phyloP scores from a whole-genome alignment of 2,329 filamentous ascomycete species.

The Diplodia corticola region DNA sequence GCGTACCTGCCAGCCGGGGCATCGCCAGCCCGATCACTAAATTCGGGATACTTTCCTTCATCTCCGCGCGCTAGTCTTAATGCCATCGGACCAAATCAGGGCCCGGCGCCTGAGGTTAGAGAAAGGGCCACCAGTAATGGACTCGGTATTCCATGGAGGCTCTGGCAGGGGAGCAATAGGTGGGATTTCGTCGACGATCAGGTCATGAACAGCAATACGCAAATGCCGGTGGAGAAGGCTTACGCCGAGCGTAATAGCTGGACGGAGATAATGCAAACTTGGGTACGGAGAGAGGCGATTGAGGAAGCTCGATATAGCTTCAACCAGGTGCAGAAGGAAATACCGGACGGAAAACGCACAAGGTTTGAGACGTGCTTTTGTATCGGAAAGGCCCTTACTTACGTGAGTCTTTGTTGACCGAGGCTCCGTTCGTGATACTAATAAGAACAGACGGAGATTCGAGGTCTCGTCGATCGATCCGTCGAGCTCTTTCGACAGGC shows the following conservation, averaged over 20 bases:
- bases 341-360: conserved; percentile 33
- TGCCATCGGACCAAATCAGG: conserved; percentile 27
- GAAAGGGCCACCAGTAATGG: conserved; percentile 37
- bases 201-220: conserved; percentile 34
- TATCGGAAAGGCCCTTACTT: conserved; percentile 37
- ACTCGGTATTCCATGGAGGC: conserved; percentile 40
- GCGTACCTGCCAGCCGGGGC: conserved; percentile 26
- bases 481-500: conserved; percentile 39
- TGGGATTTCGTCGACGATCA: conserved; percentile 40
- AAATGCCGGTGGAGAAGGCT: conserved; percentile 31
- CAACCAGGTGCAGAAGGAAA: conserved; percentile 37
- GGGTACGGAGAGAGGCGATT: conserved; percentile 43
- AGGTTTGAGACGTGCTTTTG: conserved; percentile 38
- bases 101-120: conserved; percentile 15
- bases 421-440: neutral
- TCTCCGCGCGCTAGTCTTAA: conserved; percentile 33
- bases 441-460: conserved; percentile 31
- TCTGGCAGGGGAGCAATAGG: conserved; percentile 35
- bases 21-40: conserved; percentile 14
- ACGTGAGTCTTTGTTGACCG: conserved; percentile 25
- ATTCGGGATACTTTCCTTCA: conserved; percentile 24
- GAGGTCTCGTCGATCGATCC: conserved; percentile 41
- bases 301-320: conserved; percentile 35
- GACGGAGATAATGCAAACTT: conserved; percentile 41
- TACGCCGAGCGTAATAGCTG: conserved; percentile 34